Evolutionary conservation across 2,329 filamentous ascomycete genomes (phyloP).

Genomic region (Pestalotiopsis sp.): DNA sequence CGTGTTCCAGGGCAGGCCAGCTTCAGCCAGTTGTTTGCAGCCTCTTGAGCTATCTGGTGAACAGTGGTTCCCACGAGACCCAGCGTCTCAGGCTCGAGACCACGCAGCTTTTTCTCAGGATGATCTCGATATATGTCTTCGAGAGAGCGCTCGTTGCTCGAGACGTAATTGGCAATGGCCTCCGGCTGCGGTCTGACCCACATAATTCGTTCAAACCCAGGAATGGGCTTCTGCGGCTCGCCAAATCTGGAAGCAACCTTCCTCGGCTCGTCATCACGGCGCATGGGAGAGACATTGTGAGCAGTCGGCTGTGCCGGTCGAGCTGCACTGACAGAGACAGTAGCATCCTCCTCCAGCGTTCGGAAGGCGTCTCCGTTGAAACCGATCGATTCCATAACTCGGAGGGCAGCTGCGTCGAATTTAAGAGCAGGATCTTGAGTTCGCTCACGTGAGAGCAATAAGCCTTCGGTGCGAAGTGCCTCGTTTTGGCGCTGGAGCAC

Average conservation of each 20-base stretch:
- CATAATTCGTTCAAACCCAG: background rate
- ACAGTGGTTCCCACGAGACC: slow-evolving; percentile 13
- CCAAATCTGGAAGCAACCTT: background rate
- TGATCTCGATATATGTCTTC: slow-evolving; percentile 24
- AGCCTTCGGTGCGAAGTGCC: too few species aligned
- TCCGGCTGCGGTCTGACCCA: background rate
- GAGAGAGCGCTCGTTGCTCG: slow-evolving; percentile 12
- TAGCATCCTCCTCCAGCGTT: background rate
- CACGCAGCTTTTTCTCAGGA: slow-evolving; percentile 21
- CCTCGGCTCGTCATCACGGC: background rate
- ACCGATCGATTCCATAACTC: background rate
- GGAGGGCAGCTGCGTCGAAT: background rate
- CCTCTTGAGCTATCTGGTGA: slow-evolving; percentile 21
- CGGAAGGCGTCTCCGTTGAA: background rate
- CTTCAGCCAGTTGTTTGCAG: slow-evolving; percentile 21
- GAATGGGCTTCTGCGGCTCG: background rate
- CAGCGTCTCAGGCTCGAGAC: slow-evolving; percentile 15
- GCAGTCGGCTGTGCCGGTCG: background rate
- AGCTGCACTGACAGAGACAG: background rate
- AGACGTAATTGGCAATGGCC: background rate
- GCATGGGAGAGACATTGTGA: background rate
- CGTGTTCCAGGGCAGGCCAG: slow-evolving; percentile 23
- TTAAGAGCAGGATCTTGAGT: too few species aligned
- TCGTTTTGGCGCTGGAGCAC: too few species aligned
- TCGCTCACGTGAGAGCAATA: too few species aligned